Conservation (phyloP, 306 rosid genomes). For the Morella rubra region DNA sequence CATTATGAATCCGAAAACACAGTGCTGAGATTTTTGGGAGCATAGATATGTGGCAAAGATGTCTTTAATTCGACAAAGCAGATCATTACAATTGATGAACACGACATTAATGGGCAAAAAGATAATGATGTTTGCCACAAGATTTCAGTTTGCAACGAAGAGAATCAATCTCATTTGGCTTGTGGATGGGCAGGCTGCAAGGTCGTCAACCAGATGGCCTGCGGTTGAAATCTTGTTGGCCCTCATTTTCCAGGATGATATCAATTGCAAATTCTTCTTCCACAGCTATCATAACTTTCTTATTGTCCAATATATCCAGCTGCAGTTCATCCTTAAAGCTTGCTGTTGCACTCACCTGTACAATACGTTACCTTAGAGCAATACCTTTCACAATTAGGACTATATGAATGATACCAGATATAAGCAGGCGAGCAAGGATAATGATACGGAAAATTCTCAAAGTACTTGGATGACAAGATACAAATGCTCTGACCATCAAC, state of each 20-base stretch:
- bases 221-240: conserved; percentile 32
- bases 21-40: conserved; percentile 54
- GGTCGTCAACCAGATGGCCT: conserved; percentile 20
- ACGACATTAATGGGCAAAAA: conserved; percentile 28
- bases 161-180: conserved; percentile 30
- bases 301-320: conserved; percentile 20
- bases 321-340: conserved; percentile 11
- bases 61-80: conserved; percentile 42
- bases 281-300: conserved; percentile 4
- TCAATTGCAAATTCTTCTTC: conserved; percentile 26
- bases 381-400: background rate
- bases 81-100: conserved; percentile 42
- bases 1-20: conserved; percentile 54
- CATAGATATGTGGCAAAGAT: conserved; percentile 40
- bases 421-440: background rate
- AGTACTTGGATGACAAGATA: background rate
- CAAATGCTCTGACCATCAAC: background rate
- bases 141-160: conserved; percentile 41
- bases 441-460: background rate
- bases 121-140: conserved; percentile 30
- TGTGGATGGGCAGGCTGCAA: conserved; percentile 34
- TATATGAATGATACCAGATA: background rate
- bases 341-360: conserved; percentile 6
- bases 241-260: conserved; percentile 22
- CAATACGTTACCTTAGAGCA: background rate